Percentiles rank a stretch among this genome's conserved stretches.
Conservation (phyloP, 1,284 basidiomycete species). For the Calocybe gambosa region DNA sequence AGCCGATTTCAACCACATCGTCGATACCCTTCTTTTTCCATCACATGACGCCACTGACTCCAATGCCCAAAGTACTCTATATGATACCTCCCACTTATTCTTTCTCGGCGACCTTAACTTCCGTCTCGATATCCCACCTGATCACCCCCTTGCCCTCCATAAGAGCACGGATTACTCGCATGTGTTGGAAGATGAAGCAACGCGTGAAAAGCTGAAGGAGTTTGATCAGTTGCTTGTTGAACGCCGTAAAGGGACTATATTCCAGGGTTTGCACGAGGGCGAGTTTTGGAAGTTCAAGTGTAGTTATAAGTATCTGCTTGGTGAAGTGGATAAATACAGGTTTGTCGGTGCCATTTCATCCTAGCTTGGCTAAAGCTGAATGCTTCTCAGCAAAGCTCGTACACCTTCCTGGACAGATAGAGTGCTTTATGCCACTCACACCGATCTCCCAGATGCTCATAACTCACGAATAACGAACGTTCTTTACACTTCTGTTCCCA, state of each 20-base stretch:
- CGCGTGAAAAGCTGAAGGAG: constrained; percentile 60
- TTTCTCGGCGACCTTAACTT: constrained; percentile 91
- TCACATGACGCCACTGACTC: constrained; percentile 37
- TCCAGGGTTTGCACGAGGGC: constrained; percentile 74
- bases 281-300: constrained; percentile 82
- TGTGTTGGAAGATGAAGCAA: constrained; percentile 44
- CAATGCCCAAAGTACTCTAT: constrained; percentile 52
- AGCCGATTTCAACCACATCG: constrained; percentile 78
- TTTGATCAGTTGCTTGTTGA: constrained; percentile 75
- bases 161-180: constrained; percentile 30
- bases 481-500: constrained; percentile 69
- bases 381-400: constrained; percentile 56
- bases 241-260: constrained; percentile 54
- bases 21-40: constrained; percentile 76
- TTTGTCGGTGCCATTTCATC: constrained; percentile 24
- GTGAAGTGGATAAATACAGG: constrained; percentile 77
- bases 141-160: constrained; percentile 35
- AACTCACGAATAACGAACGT: constrained; percentile 55
- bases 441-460: constrained; percentile 54
- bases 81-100: constrained; percentile 80
- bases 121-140: constrained; percentile 57
- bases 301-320: constrained; percentile 83
- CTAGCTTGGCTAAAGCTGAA: constrained; percentile 6
- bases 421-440: constrained; percentile 79
- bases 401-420: constrained; percentile 94